Evolutionary conservation across 768 basidiomycete species (phyloP), one percentile per base, ranked within the genome.

Genomic region (Dentipellis fragilis): DNA sequence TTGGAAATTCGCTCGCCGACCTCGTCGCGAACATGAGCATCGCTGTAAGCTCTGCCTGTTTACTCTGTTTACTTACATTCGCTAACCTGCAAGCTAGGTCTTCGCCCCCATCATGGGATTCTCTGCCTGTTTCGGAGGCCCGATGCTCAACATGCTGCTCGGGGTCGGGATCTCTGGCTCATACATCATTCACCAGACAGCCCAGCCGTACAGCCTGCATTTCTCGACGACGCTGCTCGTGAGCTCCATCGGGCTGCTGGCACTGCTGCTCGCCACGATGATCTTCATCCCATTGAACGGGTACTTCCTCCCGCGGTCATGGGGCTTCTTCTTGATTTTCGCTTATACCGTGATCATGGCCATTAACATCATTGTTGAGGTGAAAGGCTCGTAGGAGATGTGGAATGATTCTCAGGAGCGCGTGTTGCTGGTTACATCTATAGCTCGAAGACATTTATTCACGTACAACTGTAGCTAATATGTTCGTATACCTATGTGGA

Each of bases 11-110:
- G 12, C 78, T 96, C 4, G 95, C 94, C 0, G 96, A 99, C 70
- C 80, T 97, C 19, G 94, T 99, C 6, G 95, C 96, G 19, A 97
- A 98, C 70, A 89, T 91, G 75, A 93, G 89, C 52, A 91, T 98
- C 10, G 95, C 95, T 19, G 88, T 83, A 71, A 54, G 81, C 75
- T 2, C 42, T 57, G 51, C 7, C 29, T 22, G 21, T 40, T 37
- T 6, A 34, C 16, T 12, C 10, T 23, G 39, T 11, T 55, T 52
- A 6, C 36, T 35, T 35, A 23, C 48, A 23, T 17, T 29, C 36
- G 17, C 42, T 49, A 19, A 6, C 21, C 11, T 10, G 35, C 37
- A 14, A 16, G 45, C 1, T 56, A 88, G 83, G 83, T 81, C 16
- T 94, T 93, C 67, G 91, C 87, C 38, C 93, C 84, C 39, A 83